Conservation (phyloP, 2,329 filamentous ascomycete genomes). For the Monosporascus sp. region DNA sequence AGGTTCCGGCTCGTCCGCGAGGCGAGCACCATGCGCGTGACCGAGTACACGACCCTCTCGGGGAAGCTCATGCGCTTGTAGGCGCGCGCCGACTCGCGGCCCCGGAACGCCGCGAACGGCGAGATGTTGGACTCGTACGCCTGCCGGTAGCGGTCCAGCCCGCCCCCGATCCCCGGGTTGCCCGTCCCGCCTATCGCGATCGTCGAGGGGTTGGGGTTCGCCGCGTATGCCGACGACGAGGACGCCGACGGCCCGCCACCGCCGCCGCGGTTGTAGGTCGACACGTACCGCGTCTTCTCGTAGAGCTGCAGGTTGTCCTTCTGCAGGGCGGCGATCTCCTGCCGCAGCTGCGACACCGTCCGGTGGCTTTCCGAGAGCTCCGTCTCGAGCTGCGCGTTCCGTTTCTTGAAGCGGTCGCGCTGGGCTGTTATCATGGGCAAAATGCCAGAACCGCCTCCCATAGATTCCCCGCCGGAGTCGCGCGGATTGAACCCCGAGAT, state of each 20-base stretch:
- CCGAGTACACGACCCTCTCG: slow-evolving; percentile 82
- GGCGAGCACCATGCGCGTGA: slow-evolving; percentile 86
- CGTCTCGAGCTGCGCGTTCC: slow-evolving; percentile 83
- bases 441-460: slow-evolving; percentile 78
- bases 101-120: slow-evolving; percentile 91
- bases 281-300: slow-evolving; percentile 95
- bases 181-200: slow-evolving; percentile 53
- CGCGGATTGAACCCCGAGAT: slow-evolving; percentile 91
- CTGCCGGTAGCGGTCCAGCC: slow-evolving; percentile 79
- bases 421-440: slow-evolving; percentile 98
- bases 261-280: slow-evolving; percentile 73
- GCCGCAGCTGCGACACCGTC: slow-evolving; percentile 77
- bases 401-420: slow-evolving; percentile 96
- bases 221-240: slow-evolving; percentile 59
- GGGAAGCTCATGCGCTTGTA: slow-evolving; percentile 91
- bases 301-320: slow-evolving; percentile 95
- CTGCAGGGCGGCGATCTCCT: slow-evolving; percentile 87
- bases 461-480: slow-evolving; percentile 53
- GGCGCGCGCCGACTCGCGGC: slow-evolving; percentile 85
- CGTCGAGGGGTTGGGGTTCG: slow-evolving; percentile 72
- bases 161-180: slow-evolving; percentile 59
- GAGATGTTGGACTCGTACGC: slow-evolving; percentile 95
- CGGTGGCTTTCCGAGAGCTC: slow-evolving; percentile 82
- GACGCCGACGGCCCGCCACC: slow-evolving; percentile 47
- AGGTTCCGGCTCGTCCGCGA: slow-evolving; percentile 88